These are phyloP conservation scores for Solioccasus polychromus DNA, from an alignment of 768 basidiomycete genomes.

Conservation along the genomic window DNA sequence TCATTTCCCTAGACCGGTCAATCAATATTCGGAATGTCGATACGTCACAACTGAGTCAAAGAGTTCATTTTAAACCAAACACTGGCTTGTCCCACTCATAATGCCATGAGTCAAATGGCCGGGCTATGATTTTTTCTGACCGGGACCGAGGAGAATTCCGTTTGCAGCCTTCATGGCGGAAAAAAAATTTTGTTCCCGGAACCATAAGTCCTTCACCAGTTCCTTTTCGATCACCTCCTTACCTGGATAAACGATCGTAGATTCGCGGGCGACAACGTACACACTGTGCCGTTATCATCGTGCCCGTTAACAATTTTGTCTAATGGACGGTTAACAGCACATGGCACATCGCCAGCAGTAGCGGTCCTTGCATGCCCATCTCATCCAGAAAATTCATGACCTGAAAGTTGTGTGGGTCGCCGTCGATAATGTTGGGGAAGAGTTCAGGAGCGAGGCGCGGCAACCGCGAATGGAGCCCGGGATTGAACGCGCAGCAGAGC, in stretches of 20 bases:
- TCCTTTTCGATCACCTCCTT: slow-evolving; percentile 1
- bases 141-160: too few relatives aligned
- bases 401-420: slow-evolving; percentile 16
- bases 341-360: slow-evolving; percentile 11
- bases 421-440: neutral
- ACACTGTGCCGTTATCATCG: neutral
- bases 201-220: too few relatives aligned
- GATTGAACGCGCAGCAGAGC: neutral
- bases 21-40: too few relatives aligned
- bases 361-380: neutral
- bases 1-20: neutral
- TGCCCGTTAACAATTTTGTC: slow-evolving; percentile 1
- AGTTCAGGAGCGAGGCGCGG: too few relatives aligned
- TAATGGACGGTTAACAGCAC: neutral
- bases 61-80: too few relatives aligned
- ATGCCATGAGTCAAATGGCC: too few relatives aligned
- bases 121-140: too few relatives aligned
- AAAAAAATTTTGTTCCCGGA: too few relatives aligned
- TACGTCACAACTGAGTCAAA: too few relatives aligned
- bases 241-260: slow-evolving; percentile 3
- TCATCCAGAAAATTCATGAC: slow-evolving; percentile 15
- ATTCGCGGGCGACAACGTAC: slow-evolving; percentile 3
- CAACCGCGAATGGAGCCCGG: too few relatives aligned
- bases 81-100: neutral
- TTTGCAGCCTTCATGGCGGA: too few relatives aligned